Evolutionary conservation across 2,329 filamentous ascomycete genomes (phyloP), one percentile per base, ranked within the genome.

Genomic region (Ophiostoma australiae): DNA sequence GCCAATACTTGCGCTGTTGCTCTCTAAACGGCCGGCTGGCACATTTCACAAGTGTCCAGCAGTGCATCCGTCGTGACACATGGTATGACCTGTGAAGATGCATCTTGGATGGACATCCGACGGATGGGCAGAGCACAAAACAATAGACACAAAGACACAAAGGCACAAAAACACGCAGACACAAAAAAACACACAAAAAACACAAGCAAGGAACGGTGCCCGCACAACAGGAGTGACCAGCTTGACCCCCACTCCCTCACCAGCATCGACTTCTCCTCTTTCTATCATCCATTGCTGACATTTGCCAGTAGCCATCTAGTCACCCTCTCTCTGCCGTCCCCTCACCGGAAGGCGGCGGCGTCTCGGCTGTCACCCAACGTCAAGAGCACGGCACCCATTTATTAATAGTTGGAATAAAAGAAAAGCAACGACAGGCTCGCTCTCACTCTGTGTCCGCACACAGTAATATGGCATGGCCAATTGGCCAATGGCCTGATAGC

Each of bases 281-380:
- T 41, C 52, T 27, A 58, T n/a, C 44, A 48, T 48, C 17, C 44
- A 48, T 48, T n/a, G 37, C 52, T 27, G 11, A 8, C 23, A 58
- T 41, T 4, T 41, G 13, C 39, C 15, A 39, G 37, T 39, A 41
- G 39, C 39, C 39, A 41, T 41, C 39, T 13, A 39, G 39, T 10
- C 39, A 41, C 39, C n/a, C 27, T 3, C 6, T 27, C n/a, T 55
- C 20, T 55, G 20, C 48, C 23, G n/a, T 58, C 52, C 52, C 8
- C 10, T 58, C 52, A 13, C 31, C 52, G 52, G 23, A 58, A 31
- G 52, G 10, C 52, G 52, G 44, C 52, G n/a, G 15, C 58, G 58
- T 63, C 58, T 63, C 58, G 58, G 27, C 58, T 63, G 10, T 13
- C 58, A 63, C 58, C 58, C 58, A 13, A n/a, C 58, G 52, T 13